Evolutionary conservation across 2,329 filamentous ascomycete genomes (phyloP).

Genomic region (Aspergillus intermedius): DNA sequence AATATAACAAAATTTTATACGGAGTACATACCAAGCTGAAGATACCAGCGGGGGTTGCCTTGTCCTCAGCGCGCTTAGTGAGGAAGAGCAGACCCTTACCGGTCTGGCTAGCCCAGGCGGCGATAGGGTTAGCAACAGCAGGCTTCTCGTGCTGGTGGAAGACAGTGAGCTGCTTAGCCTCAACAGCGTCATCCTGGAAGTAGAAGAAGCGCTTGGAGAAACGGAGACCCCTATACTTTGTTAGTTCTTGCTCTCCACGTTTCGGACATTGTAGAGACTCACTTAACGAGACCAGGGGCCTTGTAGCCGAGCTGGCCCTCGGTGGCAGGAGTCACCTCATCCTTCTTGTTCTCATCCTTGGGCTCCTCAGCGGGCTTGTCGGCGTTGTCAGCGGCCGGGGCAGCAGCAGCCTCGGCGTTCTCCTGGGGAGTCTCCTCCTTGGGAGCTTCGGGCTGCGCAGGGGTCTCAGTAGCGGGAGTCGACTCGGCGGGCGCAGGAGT

Average conservation of each 20-base stretch:
- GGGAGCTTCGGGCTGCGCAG: constrained; percentile 29
- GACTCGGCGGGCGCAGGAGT: constrained; percentile 31
- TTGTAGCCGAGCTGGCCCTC: constrained; percentile 88
- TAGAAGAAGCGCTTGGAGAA: constrained; percentile 93
- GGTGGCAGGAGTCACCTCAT: constrained; percentile 62
- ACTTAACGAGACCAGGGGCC: constrained; percentile 84
- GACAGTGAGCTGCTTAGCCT: constrained; percentile 63
- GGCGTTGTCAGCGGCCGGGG: constrained; percentile 27
- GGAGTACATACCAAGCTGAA: constrained; percentile 68
- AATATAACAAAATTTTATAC: constrained; percentile 1
- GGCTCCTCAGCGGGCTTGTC: constrained; percentile 33
- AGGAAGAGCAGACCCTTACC: constrained; percentile 93
- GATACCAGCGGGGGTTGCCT: constrained; percentile 70
- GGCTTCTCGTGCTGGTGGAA: constrained; percentile 90
- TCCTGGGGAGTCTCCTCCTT: constrained; percentile 28
- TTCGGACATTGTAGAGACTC: constrained; percentile 35
- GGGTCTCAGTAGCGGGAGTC: constrained; percentile 36
- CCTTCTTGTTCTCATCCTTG: constrained; percentile 25
- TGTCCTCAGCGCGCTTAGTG: constrained; percentile 75
- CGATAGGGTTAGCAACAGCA: constrained; percentile 67
- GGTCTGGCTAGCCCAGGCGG: constrained; percentile 85
- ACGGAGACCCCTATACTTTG: constrained; percentile 63
- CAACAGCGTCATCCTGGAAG: constrained; percentile 67
- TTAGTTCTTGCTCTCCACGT: not conserved
- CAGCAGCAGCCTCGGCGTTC: constrained; percentile 28